phyloP scores from a whole-genome alignment of 176 grass and related monocot species.

The maize (Zea mays) region DNA sequence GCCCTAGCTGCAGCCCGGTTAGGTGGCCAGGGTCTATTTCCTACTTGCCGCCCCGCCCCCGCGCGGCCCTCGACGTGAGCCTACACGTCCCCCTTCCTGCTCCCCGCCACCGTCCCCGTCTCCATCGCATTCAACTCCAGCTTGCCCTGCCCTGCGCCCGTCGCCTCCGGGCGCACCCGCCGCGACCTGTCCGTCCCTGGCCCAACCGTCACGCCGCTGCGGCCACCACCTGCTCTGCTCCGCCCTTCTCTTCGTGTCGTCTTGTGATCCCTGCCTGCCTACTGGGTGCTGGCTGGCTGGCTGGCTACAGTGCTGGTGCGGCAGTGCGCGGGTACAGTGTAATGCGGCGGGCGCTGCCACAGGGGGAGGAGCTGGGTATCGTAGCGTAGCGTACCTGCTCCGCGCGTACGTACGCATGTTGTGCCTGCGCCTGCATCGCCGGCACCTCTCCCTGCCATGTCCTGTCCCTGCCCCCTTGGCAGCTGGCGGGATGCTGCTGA shows the following conservation, averaged over 20 bases:
- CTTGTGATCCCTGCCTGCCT: not conserved
- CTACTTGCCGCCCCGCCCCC: not conserved
- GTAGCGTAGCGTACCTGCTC: not conserved
- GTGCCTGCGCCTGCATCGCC: not conserved
- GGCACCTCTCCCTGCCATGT: constrained; percentile 27
- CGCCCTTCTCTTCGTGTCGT: not conserved
- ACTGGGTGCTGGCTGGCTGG: not conserved
- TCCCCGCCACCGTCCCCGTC: constrained; percentile 27
- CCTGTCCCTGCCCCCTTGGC: constrained; percentile 35
- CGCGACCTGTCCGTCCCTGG: constrained; percentile 7
- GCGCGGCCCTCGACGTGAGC: constrained; percentile 16
- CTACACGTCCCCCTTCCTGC: constrained; percentile 43
- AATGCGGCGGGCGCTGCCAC: not conserved
- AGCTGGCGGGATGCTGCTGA: constrained; percentile 40
- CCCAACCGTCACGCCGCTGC: not conserved
- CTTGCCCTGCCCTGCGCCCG: not conserved
- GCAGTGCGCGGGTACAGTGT: not conserved
- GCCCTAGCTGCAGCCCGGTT: constrained; percentile 50
- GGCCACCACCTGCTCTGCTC: constrained; percentile 21
- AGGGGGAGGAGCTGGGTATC: not conserved
- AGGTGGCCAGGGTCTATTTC: constrained; percentile 54
- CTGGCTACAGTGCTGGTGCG: not conserved
- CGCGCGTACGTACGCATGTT: not conserved
- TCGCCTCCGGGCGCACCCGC: not conserved
- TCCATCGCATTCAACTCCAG: constrained; percentile 29